These are phyloP conservation scores for Anacardium occidentale DNA, from an alignment of 345 rosid species.

Conservation along the genomic window DNA sequence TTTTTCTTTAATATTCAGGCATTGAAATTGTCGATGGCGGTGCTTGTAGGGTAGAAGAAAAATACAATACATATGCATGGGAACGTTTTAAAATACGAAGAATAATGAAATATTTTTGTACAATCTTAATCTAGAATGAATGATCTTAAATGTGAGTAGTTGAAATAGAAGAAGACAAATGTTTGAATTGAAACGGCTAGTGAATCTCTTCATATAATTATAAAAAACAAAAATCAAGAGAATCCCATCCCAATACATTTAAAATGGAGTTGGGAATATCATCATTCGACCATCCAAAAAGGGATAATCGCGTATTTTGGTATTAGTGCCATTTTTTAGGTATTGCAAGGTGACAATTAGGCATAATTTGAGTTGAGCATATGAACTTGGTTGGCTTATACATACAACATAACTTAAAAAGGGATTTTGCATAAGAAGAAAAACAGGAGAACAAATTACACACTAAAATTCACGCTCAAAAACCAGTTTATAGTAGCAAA, in stretches of 20 bases:
- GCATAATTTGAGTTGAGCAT: neutral
- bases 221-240: neutral
- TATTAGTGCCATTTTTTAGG: too few species aligned
- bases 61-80: neutral
- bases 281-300: too few species aligned
- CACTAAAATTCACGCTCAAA: constrained; percentile 11
- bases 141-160: neutral
- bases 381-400: constrained; percentile 38
- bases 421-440: neutral
- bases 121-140: too few species aligned
- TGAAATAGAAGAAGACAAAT: neutral
- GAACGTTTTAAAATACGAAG: neutral
- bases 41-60: neutral
- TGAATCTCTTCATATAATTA: neutral
- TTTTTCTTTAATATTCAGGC: neutral
- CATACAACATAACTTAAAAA: constrained; percentile 18
- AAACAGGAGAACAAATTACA: neutral
- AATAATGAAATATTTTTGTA: neutral
- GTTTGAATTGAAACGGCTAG: constrained; percentile 8
- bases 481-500: constrained; percentile 12
- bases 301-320: too few species aligned
- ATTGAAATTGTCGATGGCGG: too few species aligned
- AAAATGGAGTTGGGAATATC: neutral
- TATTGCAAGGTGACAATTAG: too few species aligned
- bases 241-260: neutral